phyloP scores from a whole-genome alignment of 192 early-diverging fungal species.

The Lunasporangiospora selenospora region DNA sequence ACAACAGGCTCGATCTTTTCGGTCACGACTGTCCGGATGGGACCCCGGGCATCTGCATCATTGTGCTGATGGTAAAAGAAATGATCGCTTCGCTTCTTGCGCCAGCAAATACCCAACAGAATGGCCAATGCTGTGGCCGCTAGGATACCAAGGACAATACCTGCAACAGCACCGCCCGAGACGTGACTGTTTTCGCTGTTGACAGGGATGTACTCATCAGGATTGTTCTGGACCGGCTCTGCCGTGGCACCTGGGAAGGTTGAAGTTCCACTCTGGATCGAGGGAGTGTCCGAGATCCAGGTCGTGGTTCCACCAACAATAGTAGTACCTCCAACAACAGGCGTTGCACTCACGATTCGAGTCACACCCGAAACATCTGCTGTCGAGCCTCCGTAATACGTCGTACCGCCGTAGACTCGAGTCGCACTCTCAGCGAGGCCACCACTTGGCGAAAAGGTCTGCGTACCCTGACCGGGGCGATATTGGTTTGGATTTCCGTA shows the following conservation, averaged over 20 bases:
- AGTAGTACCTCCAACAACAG: constrained; percentile 4
- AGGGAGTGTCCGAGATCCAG: constrained; percentile 9
- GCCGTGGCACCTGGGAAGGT: too few relatives aligned
- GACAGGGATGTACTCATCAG: too few relatives aligned
- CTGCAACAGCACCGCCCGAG: constrained; percentile 29
- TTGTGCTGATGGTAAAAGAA: neutral
- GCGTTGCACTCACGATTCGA: constrained; percentile 13
- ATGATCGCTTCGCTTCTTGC: constrained; percentile 25
- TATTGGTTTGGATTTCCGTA: constrained; percentile 25
- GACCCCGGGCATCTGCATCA: constrained; percentile 1
- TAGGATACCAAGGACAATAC: constrained; percentile 28
- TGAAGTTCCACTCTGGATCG: neutral
- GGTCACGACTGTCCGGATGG: constrained; percentile 34
- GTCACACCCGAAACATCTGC: constrained; percentile 7
- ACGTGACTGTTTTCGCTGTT: constrained; percentile 4
- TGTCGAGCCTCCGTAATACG: constrained; percentile 9
- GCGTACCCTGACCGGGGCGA: constrained; percentile 16
- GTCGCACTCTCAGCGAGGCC: neutral
- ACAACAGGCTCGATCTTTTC: constrained; percentile 47
- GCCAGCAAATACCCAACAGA: constrained; percentile 37
- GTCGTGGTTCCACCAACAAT: constrained; percentile 15
- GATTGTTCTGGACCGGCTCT: too few relatives aligned
- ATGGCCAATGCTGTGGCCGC: constrained; percentile 6
- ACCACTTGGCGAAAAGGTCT: constrained; percentile 1
- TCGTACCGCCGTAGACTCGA: constrained; percentile 5